phyloP scores from a whole-genome alignment of 345 rosid species.

The Kernera saxatilis region DNA sequence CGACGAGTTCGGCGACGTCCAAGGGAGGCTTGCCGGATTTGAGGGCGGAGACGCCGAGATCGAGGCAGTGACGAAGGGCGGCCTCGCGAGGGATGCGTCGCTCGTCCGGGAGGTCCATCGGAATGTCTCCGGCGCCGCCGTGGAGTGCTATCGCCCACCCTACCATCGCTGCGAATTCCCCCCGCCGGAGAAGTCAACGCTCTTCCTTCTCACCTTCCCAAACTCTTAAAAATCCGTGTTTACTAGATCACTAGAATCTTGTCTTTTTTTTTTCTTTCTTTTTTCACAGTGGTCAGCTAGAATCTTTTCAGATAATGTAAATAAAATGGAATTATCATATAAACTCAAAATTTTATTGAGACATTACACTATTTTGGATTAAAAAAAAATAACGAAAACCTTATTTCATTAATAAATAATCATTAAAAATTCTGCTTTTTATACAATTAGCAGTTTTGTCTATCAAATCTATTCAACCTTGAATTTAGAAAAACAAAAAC shows the following conservation, averaged over 20 bases:
- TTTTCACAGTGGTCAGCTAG: neutral
- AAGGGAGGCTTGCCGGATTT: conserved; percentile 57
- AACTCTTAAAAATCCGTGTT: too few species aligned
- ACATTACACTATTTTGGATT: neutral
- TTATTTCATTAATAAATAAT: too few species aligned
- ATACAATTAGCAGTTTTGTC: neutral
- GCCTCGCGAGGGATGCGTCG: conserved; percentile 69
- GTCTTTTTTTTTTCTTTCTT: neutral
- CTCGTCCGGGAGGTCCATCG: conserved; percentile 46
- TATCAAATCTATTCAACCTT: neutral
- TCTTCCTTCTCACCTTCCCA: neutral
- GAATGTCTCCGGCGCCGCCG: conserved; percentile 85
- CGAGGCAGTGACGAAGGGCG: conserved; percentile 81
- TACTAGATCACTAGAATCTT: too few species aligned
- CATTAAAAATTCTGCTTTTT: neutral
- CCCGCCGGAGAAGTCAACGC: neutral
- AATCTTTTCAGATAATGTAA: neutral
- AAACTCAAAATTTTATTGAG: too few species aligned
- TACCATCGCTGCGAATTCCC: conserved; percentile 33
- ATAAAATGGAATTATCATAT: neutral
- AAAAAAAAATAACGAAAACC: neutral
- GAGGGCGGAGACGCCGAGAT: conserved; percentile 73
- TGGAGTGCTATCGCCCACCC: conserved; percentile 97
- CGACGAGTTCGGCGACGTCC: conserved; percentile 94
- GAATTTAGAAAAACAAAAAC: neutral